Evolutionary conservation across 169 alveolate species (phyloP).

Genomic region (Eimeria praecox): DNA sequence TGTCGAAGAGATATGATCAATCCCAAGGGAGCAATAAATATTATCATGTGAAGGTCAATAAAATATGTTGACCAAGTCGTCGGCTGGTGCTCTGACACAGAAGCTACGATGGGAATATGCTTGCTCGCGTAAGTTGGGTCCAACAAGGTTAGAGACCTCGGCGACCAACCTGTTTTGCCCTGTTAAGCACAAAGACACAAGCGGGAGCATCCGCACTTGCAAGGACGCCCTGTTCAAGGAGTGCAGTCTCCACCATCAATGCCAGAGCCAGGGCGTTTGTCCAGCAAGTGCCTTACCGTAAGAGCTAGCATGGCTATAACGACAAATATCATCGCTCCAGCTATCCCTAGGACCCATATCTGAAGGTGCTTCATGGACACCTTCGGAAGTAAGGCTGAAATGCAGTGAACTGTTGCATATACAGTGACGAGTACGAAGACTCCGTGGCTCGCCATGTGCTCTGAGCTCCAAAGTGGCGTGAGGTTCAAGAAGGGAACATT

Average conservation of each 20-base stretch:
- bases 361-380: slow-evolving; percentile 63
- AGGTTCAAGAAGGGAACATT: slow-evolving; percentile 97
- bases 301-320: slow-evolving; percentile 80
- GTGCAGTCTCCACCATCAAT: background rate
- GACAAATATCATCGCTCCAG: slow-evolving; percentile 35
- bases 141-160: slow-evolving; percentile 96
- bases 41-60: slow-evolving; percentile 82
- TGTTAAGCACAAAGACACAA: slow-evolving; percentile 76
- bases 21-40: slow-evolving; percentile 83
- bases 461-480: slow-evolving; percentile 95
- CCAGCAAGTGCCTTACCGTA: slow-evolving; percentile 81
- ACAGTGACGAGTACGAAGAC: slow-evolving; percentile 92
- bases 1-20: slow-evolving; percentile 89
- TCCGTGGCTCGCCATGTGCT: slow-evolving; percentile 98
- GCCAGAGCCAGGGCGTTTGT: background rate
- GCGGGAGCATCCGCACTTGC: background rate
- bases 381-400: slow-evolving; percentile 36
- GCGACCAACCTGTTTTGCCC: slow-evolving; percentile 96
- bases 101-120: slow-evolving; percentile 98
- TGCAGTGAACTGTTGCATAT: slow-evolving; percentile 70
- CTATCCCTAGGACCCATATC: slow-evolving; percentile 10
- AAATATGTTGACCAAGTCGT: slow-evolving; percentile 96
- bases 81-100: slow-evolving; percentile 99
- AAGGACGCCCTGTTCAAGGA: background rate
- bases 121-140: slow-evolving; percentile 98